Evolutionary conservation across 345 rosid genomes (phyloP), one percentile per base, ranked within the genome.

Genomic region (Punica granatum): DNA sequence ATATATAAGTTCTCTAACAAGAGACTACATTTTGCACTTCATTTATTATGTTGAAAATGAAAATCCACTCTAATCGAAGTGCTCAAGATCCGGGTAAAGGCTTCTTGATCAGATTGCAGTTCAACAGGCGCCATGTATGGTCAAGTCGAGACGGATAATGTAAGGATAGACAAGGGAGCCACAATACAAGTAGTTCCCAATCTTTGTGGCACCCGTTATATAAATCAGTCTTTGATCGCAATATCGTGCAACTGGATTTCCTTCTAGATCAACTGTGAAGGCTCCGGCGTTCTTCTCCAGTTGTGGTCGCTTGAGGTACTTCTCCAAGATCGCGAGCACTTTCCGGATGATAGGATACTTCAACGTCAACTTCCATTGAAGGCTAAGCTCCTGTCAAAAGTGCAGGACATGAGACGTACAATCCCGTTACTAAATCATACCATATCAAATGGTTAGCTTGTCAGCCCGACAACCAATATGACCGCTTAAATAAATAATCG

Each of bases 161-260:
- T 70, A 76, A 21, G 83, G 74, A 37, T 71, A 34, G 14, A 23
- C 0, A 32, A 79, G 4, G 32, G 85, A 82, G 51, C 96, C 93
- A 1, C 73, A 76, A 70, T 87, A 88, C 28, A 92, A 69, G 67
- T 83, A 74, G 42, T 74, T 61, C 54, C 87, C 93, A 44, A 92
- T 87, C 76, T 78, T 85, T 25, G 66, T 33, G 1, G 84, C 87
- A 11, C 75, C 58, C 0, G 96, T 23, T 48, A 82, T 14, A 34
- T 75, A 16, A 21, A 70, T 12, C n/a, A 78, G 23, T 13, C 49
- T 43, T 2, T 19, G 76, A 79, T 88, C 94, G 53, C 72, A 65
- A 70, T 87, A 93, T 64, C 80, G 79, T 0, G 88, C 80, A 0
- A 77, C 44, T 2, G 86, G 82, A 30, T 82, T 87, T 32, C 97